Evolutionary conservation across 1,284 basidiomycete species (phyloP), one percentile per base, ranked within the genome.

Genomic region (Cryptococcus depauperatus): DNA sequence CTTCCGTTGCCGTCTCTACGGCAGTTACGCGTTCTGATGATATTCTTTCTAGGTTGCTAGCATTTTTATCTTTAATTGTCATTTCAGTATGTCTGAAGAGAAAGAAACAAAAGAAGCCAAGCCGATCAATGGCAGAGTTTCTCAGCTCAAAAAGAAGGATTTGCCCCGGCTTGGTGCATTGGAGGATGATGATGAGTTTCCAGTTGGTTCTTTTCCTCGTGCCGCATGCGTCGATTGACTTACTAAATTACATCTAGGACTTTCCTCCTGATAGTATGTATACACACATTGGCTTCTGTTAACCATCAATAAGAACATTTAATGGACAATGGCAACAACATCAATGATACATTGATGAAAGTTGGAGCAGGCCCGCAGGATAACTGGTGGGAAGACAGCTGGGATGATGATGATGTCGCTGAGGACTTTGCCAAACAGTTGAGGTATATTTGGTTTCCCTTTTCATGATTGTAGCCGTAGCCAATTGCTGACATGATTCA

Each of bases 341-440:
- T 69, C 18, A 51, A 61, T 10, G 65, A 69, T 37, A 57, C 62
- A 1, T 48, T 70, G 19, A 55, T 54, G 16, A 59, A 62, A 41
- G 44, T 38, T n/a, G 56, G 52, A 25, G 55, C 48, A n/a, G 52
- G 48, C 19, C 52, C 59, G 11, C 53, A 60, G 37, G 62, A 66
- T 42, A 63, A 91, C 64, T 75, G 97, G 26, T 98, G 93, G 93
- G 92, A 97, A 75, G 93, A 97, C 62, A 96, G 96, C 69, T 98
- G 93, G 93, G 93, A 98, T 63, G 93, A 98, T 62, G 93, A 98
- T 71, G 92, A 96, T 70, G 83, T 95, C 51, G 93, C 95, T 68
- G 92, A 96, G 63, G 90, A 96, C 59, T 98, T 97, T 67, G 92
- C 89, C 62, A 83, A 87, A 48, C 90, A 95, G 71, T 74, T 98